Evolutionary conservation across 345 rosid species (phyloP).

Genomic region (Xanthoceras sorbifolium): DNA sequence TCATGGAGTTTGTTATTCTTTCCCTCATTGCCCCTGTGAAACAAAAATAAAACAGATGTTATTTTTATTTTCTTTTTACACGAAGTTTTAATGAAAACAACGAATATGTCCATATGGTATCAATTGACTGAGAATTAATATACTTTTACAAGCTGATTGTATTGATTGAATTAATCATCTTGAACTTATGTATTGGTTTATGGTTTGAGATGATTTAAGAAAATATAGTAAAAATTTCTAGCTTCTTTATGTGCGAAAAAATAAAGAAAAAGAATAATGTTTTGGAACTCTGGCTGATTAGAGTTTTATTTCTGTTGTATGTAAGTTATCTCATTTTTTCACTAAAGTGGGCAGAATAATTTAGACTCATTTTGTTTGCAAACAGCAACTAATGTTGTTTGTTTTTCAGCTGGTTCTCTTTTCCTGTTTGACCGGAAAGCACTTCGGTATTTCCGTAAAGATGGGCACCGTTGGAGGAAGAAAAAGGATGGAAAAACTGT

Average conservation of each 20-base stretch:
- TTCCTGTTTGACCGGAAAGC: constrained; percentile 86
- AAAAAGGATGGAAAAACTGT: constrained; percentile 95
- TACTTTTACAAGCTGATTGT: not conserved
- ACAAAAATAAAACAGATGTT: not conserved
- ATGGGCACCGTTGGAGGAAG: constrained; percentile 93
- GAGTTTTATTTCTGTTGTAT: not conserved
- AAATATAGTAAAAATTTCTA: too few relatives aligned
- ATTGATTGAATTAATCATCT: not conserved
- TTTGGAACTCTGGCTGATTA: not conserved
- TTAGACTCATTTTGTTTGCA: not conserved
- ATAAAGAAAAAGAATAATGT: not conserved
- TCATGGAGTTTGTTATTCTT: too few relatives aligned
- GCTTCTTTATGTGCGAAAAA: not conserved
- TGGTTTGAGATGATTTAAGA: not conserved
- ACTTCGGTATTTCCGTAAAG: constrained; percentile 85
- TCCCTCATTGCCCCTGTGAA: too few relatives aligned
- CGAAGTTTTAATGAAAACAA: not conserved
- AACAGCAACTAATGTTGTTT: constrained; percentile 26
- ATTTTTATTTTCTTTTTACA: too few relatives aligned
- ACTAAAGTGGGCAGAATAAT: not conserved
- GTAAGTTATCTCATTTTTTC: not conserved
- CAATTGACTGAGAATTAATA: not conserved
- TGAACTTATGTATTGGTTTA: not conserved
- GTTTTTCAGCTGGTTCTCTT: constrained; percentile 74
- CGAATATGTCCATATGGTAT: not conserved